phyloP scores from a whole-genome alignment of 768 basidiomycete genomes.

The Rubroboletus satanas region DNA sequence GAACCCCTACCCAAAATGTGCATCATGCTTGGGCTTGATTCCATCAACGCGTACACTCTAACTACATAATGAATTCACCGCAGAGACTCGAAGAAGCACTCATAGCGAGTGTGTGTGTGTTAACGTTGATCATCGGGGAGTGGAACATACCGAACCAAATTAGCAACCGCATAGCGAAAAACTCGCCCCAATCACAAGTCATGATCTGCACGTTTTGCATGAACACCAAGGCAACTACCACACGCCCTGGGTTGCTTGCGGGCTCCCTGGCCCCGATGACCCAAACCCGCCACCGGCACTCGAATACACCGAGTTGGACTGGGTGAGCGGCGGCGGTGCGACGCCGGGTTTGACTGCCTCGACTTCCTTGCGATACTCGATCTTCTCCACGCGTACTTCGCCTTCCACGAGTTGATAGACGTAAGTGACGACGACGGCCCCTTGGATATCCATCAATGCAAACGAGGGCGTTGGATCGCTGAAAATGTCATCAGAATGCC shows the following conservation, averaged over 20 bases:
- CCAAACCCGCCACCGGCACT: conserved; percentile 22
- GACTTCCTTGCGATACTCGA: conserved; percentile 72
- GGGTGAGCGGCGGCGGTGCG: conserved; percentile 17
- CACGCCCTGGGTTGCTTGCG: conserved; percentile 25
- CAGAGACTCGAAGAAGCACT: background rate
- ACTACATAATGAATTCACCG: background rate
- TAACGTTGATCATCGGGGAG: background rate
- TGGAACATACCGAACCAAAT: background rate
- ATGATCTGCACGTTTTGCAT: background rate
- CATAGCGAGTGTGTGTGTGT: background rate
- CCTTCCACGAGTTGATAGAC: conserved; percentile 94
- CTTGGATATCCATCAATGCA: conserved; percentile 97
- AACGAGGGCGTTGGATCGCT: conserved; percentile 92
- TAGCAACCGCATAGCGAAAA: background rate
- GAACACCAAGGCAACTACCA: conserved; percentile 16
- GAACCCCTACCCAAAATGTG: background rate
- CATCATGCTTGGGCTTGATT: background rate
- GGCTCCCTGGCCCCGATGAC: conserved; percentile 24
- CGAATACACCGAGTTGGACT: conserved; percentile 33
- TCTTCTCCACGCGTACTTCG: conserved; percentile 90
- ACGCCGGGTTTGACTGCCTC: conserved; percentile 34
- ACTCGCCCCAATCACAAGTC: background rate
- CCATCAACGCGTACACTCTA: background rate
- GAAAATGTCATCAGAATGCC: conserved; percentile 1
- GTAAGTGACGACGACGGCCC: conserved; percentile 93